Base-by-base conservation (phyloP, 768 basidiomycete species). In the Myochromella boudieri region DNA sequence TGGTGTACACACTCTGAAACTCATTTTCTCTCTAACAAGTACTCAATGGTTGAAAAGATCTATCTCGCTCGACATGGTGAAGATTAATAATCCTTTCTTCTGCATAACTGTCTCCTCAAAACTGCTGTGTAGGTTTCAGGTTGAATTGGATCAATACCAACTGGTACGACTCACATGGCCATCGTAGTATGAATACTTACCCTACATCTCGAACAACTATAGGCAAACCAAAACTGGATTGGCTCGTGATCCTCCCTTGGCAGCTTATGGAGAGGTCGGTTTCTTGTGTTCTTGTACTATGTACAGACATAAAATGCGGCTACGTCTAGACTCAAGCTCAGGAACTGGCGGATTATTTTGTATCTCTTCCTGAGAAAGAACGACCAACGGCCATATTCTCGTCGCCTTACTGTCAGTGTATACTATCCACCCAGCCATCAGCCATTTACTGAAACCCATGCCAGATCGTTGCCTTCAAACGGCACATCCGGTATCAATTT, bases 391-490 rank as follows among this genome's bases (percentile, higher is more conserved):
- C 79, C 4, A 87, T 92, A 46, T 85, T 90, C 63, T 90, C 87
- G 9, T 92, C 90, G 8, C 90, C 90, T 6, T 91, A 87, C 60
- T 93, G 90, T 90, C 68, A 58, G 65, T 60, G 20, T 9, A 15
- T 39, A 18, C 18, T 20, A 37, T 29, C 24, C 24, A 17, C 4
- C n/a, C 41, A 37, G 6, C 29, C 34, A 3, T 17, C 44, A 17
- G 14, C 41, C 27, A 26, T 15, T 41, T 38, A 31, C 34, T 34
- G 39, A 33, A 36, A 25, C 10, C 17, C 17, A 36, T 20, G 26
- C 27, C 54, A 91, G 89, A 93, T 67, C 86, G 91, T n/a, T 93
- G 91, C 62, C 69, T 93, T 18, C 91, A 94, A 61, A 94, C 91
- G 0, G 68, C 84, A 1, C 70, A 75, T 25, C 90, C 91, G 2